These are phyloP conservation scores for Phytopythium delawarense DNA, from an alignment of 352 stramenopile species.

Conservation along the genomic window DNA sequence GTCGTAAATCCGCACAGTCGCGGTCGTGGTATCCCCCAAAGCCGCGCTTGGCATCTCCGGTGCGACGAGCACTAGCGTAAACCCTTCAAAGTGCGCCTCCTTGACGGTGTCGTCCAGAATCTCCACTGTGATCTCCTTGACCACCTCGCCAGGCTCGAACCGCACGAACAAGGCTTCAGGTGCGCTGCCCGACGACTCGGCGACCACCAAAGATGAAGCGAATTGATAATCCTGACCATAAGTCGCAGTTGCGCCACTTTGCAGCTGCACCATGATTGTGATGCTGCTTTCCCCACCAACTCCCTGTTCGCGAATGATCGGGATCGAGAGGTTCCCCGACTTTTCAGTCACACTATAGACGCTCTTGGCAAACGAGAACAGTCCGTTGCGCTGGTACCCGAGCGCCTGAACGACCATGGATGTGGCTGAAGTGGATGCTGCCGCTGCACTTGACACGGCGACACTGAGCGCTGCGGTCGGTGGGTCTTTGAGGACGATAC, in stretches of 20 bases:
- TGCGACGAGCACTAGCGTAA: constrained; percentile 34
- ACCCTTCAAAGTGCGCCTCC: constrained; percentile 47
- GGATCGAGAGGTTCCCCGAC: constrained; percentile 31
- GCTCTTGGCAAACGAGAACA: constrained; percentile 56
- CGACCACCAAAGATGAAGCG: constrained; percentile 15
- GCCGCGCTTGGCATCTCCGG: constrained; percentile 19
- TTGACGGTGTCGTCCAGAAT: constrained; percentile 39
- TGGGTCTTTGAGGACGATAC: constrained; percentile 29
- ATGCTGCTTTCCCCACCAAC: constrained; percentile 20
- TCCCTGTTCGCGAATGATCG: constrained; percentile 51
- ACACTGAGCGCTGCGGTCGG: constrained; percentile 23
- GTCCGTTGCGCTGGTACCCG: constrained; percentile 52
- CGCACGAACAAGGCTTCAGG: constrained; percentile 33
- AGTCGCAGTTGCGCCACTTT: constrained; percentile 26
- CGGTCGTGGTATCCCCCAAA: constrained; percentile 28
- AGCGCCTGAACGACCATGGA: constrained; percentile 35
- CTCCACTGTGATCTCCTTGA: constrained; percentile 43
- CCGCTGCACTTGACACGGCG: constrained; percentile 14
- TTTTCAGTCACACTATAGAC: constrained; percentile 62
- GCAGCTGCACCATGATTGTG: constrained; percentile 38
- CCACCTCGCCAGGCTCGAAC: constrained; percentile 44
- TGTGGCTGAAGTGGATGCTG: constrained; percentile 7
- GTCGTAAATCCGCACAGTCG: constrained; percentile 55
- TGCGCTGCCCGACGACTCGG: constrained; percentile 4
- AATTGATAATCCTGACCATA: constrained; percentile 40